phyloP scores from a whole-genome alignment of 2,329 filamentous ascomycete species.

The Dothiorella sarmentorum region DNA sequence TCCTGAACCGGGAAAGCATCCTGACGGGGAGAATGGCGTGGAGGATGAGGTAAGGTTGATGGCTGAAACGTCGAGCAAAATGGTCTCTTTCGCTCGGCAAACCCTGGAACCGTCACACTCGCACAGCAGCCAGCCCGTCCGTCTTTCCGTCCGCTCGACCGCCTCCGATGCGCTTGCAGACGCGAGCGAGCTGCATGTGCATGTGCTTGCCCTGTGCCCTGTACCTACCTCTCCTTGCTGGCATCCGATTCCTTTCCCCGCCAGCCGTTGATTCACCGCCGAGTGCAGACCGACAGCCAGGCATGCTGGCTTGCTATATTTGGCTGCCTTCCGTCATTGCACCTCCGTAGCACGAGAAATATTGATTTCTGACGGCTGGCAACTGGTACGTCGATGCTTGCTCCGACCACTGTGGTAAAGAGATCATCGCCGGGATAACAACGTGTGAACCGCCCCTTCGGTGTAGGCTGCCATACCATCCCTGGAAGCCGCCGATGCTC shows the following conservation, averaged over 20 bases:
- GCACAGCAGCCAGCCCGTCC: not conserved
- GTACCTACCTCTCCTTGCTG: conserved; percentile 15
- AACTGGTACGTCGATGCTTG: not conserved
- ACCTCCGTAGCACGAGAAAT: not conserved
- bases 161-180: not conserved
- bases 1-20: not conserved
- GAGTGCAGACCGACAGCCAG: not conserved
- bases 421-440: not conserved
- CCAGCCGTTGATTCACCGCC: not conserved
- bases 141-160: no score
- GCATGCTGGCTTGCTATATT: not conserved
- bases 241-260: no score
- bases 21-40: not conserved
- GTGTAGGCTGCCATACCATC: not conserved
- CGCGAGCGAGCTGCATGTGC: no score
- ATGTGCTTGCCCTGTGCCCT: not conserved
- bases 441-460: not conserved
- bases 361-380: not conserved
- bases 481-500: not conserved
- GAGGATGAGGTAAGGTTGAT: not conserved
- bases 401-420: no score
- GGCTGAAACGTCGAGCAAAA: not conserved
- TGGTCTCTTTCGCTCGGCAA: not conserved
- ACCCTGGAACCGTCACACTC: not conserved
- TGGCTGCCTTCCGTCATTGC: not conserved